Percentiles rank a stretch among this genome's conserved stretches.
phyloP scores from a whole-genome alignment of 768 basidiomycete species.

The Rhizopogon roseolus region DNA sequence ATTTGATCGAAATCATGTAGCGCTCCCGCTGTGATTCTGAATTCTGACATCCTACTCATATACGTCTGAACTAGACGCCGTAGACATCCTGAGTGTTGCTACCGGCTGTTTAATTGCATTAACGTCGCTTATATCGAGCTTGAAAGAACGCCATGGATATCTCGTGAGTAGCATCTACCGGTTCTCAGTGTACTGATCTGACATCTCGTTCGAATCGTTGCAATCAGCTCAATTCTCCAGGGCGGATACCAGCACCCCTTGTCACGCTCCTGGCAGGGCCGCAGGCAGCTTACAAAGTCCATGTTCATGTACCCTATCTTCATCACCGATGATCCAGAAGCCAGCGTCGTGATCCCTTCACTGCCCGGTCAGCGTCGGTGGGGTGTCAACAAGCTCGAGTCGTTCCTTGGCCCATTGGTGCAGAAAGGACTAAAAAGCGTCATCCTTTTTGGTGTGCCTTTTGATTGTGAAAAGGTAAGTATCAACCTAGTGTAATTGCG shows the following conservation, averaged over 20 bases:
- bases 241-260: conserved; percentile 94
- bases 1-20: no score
- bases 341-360: conserved; percentile 67
- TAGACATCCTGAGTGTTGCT: no score
- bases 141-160: neutral
- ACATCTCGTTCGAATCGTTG: conserved; percentile 1
- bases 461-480: conserved; percentile 67
- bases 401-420: conserved; percentile 82
- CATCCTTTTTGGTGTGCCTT: conserved; percentile 91
- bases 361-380: conserved; percentile 88
- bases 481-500: neutral
- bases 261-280: conserved; percentile 82
- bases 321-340: conserved; percentile 90
- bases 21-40: no score
- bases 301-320: conserved; percentile 99
- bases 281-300: conserved; percentile 73
- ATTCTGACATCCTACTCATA: no score
- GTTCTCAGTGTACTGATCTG: conserved; percentile 31
- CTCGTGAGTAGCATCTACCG: conserved; percentile 23
- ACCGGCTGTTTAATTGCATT: no score
- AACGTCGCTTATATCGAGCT: no score
- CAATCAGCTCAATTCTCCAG: conserved; percentile 68
- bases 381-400: conserved; percentile 90
- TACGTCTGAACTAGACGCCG: no score
- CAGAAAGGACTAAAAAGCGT: conserved; percentile 87